Base-by-base conservation (phyloP, 2,329 filamentous ascomycete genomes). In the Fusarium dlaminii region DNA sequence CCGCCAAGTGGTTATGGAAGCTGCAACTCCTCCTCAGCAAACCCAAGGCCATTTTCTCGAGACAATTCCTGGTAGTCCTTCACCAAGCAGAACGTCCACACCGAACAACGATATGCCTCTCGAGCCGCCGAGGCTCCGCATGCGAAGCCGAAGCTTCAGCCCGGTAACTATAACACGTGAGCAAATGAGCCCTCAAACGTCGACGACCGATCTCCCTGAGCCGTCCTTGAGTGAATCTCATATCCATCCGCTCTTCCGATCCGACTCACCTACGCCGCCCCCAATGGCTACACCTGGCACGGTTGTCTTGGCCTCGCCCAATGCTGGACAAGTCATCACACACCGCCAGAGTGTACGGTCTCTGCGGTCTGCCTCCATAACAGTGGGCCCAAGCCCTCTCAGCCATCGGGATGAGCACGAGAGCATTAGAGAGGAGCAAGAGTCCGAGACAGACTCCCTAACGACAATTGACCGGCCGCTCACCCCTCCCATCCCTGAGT, bases 231-330 rank as follows among this genome's bases (percentile, higher is more conserved):
- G 86, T 76, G 92, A 95, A 80, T 86, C 90, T 8, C 90, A 94
- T 78, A 94, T 95, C 51, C 93, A 95, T 80, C 93, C 93, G 14
- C 86, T 95, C 7, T 95, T 95, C 84, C 88, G 93, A 67, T 91
- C 91, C 11, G 92, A 94, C 78, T 93, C 90, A 45, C 91, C 91
- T 1, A 87, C 86, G 3, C 92, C 92, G 13, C 90, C 92, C 3
- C 89, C 92, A 1, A 82, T 89, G 11, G 87, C 88, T 4, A 93
- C 91, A 0, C 90, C 92, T 0, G 91, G 92, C 1, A 95, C 93
- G 0, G 87, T 91, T 22, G 91, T 95, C 55, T 85, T 90, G 17
- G 93, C 92, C 0, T 91, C 92, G 6, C 92, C 92, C 1, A 88
- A 91, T 45, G 91, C 90, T 7, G 92, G 90, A 8, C 89, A 91